Percentiles rank a stretch among this genome's conserved stretches.
Conservation (phyloP, 352 stramenopile species). For the Phytophthora multivora region DNA sequence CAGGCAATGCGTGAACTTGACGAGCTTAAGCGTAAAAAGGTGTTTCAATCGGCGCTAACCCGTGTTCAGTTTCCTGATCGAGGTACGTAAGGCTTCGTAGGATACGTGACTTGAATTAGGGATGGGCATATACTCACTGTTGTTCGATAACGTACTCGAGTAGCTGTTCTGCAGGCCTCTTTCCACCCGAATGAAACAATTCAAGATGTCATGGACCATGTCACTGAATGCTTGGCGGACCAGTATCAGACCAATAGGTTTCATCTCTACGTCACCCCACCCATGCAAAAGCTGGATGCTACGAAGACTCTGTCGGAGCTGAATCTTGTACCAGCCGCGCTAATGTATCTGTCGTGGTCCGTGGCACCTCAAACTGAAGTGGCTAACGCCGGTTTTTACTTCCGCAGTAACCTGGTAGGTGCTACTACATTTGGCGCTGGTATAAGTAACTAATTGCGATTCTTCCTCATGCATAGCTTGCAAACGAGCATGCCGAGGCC, state of each 20-base stretch:
- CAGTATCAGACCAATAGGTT: conserved; percentile 41
- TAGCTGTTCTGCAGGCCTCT: conserved; percentile 78
- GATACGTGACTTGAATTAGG: neutral
- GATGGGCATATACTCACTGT: neutral
- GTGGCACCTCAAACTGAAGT: conserved; percentile 28
- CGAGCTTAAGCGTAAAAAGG: conserved; percentile 81
- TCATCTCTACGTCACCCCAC: conserved; percentile 83
- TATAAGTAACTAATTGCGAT: conserved; percentile 5
- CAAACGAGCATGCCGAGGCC: conserved; percentile 39
- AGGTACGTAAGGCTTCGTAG: conserved; percentile 41
- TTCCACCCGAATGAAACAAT: conserved; percentile 87
- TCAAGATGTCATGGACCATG: conserved; percentile 68
- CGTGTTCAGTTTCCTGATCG: conserved; percentile 86
- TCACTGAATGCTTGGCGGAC: conserved; percentile 53
- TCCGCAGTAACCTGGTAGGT: conserved; percentile 64
- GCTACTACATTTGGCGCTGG: neutral
- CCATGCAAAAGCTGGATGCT: conserved; percentile 61
- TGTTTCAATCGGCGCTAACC: conserved; percentile 79
- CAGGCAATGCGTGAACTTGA: conserved; percentile 89
- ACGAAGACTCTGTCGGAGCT: conserved; percentile 70
- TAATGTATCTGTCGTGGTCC: conserved; percentile 80
- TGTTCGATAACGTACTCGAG: neutral
- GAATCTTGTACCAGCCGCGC: conserved; percentile 76
- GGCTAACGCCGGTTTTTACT: conserved; percentile 50
- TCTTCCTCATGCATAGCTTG: conserved; percentile 28